Evolutionary conservation across 176 grass and related monocot species (phyloP), one percentile per base, ranked within the genome.

Genomic region (Avena sativa): DNA sequence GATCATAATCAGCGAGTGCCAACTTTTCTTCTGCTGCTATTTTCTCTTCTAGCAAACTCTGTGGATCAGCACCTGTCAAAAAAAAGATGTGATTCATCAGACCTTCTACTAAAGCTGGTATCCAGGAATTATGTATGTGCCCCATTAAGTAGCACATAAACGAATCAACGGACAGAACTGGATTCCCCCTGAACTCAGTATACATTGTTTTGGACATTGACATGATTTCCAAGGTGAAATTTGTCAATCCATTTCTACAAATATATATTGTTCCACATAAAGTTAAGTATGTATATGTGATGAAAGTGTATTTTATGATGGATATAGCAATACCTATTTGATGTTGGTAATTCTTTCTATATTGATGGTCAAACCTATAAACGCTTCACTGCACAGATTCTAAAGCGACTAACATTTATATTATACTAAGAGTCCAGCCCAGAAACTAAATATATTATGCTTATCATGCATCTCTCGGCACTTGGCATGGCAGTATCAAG

Each of bases 41-140:
- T 87, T 98, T 98, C 90, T 92, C 96, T 91, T 98, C 90, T 65
- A 94, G 80, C 90, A 98, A 92, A 88, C 59, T 94, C 57, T 98
- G 96, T 93, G 96, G 92, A 88, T 98, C 96, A 76, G 93, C 86
- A 78, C 93, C 96, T 98, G 88, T 81, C 86, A 86, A 69, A 9
- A 81, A 69, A 86, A 68, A 69, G 60, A 81, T 6, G 55, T 74
- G 7, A 69, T 65, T 59, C 71, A 90, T 75, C 40, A 9, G 25
- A 47, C 62, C 80, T 10, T 20, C 51, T 64, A 58, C 72, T 19
- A 86, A 74, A 70, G 28, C 9, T 46, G 25, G 61, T 83, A 64
- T 7, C 17, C 52, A 10, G 46, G n/a, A 85, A 79, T 34, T 49
- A 79, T 62, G 28, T 30, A 66, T 57, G 61, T 80, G 40, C 44